Percentiles rank a stretch among this genome's conserved stretches.
Evolutionary conservation across 2,329 filamentous ascomycete genomes (phyloP).

Genomic region (Onygenales sp.): DNA sequence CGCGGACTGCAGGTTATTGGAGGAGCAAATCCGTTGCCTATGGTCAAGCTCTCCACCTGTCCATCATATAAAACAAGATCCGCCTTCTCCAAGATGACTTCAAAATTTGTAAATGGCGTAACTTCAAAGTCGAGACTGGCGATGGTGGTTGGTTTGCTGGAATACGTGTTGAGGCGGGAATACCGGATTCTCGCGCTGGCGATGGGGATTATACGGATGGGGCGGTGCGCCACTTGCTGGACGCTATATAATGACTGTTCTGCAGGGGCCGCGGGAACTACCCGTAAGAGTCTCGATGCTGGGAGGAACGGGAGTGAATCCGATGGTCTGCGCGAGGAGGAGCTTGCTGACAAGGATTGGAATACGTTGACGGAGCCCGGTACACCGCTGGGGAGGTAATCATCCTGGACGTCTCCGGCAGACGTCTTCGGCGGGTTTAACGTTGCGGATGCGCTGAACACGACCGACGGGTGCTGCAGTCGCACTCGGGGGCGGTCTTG

Average conservation of each 20-base stretch:
- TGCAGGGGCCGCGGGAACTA: constrained; percentile 42
- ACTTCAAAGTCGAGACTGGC: constrained; percentile 48
- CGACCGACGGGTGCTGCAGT: constrained; percentile 46
- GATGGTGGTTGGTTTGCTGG: constrained; percentile 37
- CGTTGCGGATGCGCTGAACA: constrained; percentile 43
- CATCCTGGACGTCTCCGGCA: constrained; percentile 33
- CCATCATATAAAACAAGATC: constrained; percentile 40
- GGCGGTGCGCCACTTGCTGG: constrained; percentile 41
- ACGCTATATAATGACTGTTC: constrained; percentile 45
- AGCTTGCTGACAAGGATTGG: constrained; percentile 42
- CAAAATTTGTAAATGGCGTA: constrained; percentile 42
- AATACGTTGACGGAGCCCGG: constrained; percentile 50
- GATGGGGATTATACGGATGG: constrained; percentile 47
- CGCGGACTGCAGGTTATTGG: constrained; percentile 40
- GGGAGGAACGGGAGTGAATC: constrained; percentile 43
- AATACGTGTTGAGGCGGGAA: constrained; percentile 37
- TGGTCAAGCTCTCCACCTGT: constrained; percentile 34
- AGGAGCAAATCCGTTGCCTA: constrained; percentile 23
- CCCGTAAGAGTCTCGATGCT: constrained; percentile 48
- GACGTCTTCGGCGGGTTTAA: constrained; percentile 34
- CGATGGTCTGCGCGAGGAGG: constrained; percentile 32
- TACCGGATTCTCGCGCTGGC: constrained; percentile 49
- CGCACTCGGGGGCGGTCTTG: constrained; percentile 39
- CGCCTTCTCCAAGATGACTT: constrained; percentile 41
- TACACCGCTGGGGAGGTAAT: constrained; percentile 45